phyloP scores from a whole-genome alignment of 2,329 filamentous ascomycete species.

The Verticillium longisporum region DNA sequence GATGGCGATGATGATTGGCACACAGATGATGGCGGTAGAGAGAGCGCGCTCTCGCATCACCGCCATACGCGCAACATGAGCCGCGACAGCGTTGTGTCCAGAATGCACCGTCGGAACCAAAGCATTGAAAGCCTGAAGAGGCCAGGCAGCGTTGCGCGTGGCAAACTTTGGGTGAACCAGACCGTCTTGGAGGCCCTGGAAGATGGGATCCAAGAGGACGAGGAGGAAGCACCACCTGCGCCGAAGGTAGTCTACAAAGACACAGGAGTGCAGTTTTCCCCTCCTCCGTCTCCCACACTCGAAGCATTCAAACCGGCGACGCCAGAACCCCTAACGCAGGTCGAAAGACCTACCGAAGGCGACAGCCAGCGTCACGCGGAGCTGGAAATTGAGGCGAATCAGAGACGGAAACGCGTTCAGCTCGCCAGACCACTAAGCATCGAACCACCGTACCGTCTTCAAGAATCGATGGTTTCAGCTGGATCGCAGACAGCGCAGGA shows the following conservation, averaged over 20 bases:
- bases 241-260: slow-evolving; percentile 58
- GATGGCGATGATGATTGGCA: slow-evolving; percentile 70
- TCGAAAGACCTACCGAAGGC: slow-evolving; percentile 31
- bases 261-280: slow-evolving; percentile 75
- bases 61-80: slow-evolving; percentile 47
- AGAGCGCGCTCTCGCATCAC: slow-evolving; percentile 49
- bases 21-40: slow-evolving; percentile 64
- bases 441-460: slow-evolving; percentile 25
- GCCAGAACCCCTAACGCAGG: slow-evolving; percentile 30
- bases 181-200: slow-evolving; percentile 50
- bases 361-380: slow-evolving; percentile 41
- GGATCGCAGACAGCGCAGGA: slow-evolving; percentile 57
- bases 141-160: slow-evolving; percentile 46
- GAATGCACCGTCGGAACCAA: slow-evolving; percentile 46
- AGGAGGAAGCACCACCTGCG: slow-evolving; percentile 28
- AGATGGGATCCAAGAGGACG: slow-evolving; percentile 42
- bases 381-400: slow-evolving; percentile 64
- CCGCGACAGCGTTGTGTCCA: slow-evolving; percentile 46
- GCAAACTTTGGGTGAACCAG: slow-evolving; percentile 46
- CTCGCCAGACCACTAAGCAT: slow-evolving; percentile 42
- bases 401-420: slow-evolving; percentile 62
- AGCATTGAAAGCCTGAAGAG: slow-evolving; percentile 53
- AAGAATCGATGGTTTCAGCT: slow-evolving; percentile 54
- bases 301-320: slow-evolving; percentile 30
- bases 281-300: slow-evolving; percentile 64